Evolutionary conservation across 2,329 filamentous ascomycete species (phyloP).

Genomic region (Diaporthe longicolla): DNA sequence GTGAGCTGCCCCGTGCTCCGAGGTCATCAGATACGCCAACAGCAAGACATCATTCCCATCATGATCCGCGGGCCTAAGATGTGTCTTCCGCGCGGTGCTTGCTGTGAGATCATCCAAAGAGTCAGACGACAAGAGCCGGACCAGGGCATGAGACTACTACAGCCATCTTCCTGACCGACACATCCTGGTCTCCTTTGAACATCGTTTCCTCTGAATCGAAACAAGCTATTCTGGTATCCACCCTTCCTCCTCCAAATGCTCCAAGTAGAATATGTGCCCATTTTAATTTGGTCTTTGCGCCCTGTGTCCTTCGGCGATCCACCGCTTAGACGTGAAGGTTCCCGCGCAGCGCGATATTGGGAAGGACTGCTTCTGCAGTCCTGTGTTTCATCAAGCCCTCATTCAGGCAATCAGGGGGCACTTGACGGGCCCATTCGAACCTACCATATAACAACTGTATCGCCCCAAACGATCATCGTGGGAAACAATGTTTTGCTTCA

Average conservation of each 20-base stretch:
- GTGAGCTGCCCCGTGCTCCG: not conserved
- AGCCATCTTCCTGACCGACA: slow-evolving; percentile 4
- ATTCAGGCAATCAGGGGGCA: not conserved
- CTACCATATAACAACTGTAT: not conserved
- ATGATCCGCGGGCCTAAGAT: not conserved
- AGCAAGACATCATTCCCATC: not conserved
- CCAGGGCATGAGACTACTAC: not conserved
- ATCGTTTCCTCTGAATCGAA: not conserved
- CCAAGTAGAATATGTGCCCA: not conserved
- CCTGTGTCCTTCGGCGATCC: not conserved
- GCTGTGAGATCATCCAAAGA: not conserved
- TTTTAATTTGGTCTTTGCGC: not conserved
- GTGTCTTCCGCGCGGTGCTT: no score
- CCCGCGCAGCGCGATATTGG: slow-evolving; percentile 1
- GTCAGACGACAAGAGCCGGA: not conserved
- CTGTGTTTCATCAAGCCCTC: slow-evolving; percentile 15
- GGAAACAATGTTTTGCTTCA: not conserved
- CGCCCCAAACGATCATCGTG: not conserved
- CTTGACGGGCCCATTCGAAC: not conserved
- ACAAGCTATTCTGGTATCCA: slow-evolving; percentile 17
- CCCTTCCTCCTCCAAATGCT: not conserved
- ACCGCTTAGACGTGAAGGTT: not conserved
- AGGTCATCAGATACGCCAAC: not conserved
- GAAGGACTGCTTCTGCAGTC: slow-evolving; percentile 11
- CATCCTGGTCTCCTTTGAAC: not conserved